A percentile compares a stretch with the other conserved stretches of the same genome.
Conservation (phyloP, 305 asterid genomes). For the Fraxinus angustifolia region DNA sequence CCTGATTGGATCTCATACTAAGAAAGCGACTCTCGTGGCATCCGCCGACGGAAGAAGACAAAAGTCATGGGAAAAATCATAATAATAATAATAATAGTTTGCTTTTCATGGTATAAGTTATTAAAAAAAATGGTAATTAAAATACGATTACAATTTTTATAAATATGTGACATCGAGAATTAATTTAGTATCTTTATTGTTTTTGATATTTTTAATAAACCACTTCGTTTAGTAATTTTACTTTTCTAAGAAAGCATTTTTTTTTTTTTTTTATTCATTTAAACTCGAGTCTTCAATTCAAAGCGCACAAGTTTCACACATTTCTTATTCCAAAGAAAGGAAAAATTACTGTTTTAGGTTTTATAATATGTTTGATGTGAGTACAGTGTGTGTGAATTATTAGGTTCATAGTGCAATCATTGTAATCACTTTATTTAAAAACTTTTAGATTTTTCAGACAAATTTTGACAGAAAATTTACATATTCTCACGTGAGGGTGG, state of each 20-base stretch:
- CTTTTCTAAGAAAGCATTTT: neutral
- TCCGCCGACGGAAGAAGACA: slow-evolving; percentile 15
- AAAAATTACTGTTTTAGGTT: neutral
- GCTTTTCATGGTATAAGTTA: neutral
- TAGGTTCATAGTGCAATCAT: neutral
- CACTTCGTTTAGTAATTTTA: neutral
- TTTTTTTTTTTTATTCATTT: neutral
- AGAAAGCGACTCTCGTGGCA: neutral
- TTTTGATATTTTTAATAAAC: neutral
- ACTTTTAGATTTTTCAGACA: too few relatives aligned
- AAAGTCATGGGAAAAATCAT: neutral
- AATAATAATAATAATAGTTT: neutral
- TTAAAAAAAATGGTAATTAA: neutral
- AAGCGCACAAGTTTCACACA: neutral
- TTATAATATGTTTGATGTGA: neutral
- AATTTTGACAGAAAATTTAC: too few relatives aligned
- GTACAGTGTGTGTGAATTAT: neutral
- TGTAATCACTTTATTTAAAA: neutral
- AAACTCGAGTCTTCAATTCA: neutral
- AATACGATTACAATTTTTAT: neutral
- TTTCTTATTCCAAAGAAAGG: neutral
- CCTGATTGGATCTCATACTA: neutral
- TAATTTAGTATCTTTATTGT: neutral
- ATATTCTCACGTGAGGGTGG: too few relatives aligned
- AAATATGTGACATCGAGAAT: neutral